A percentile compares a stretch with the other conserved stretches of the same genome.
Conservation (phyloP, 768 basidiomycete genomes). For the Boletus insuetus region DNA sequence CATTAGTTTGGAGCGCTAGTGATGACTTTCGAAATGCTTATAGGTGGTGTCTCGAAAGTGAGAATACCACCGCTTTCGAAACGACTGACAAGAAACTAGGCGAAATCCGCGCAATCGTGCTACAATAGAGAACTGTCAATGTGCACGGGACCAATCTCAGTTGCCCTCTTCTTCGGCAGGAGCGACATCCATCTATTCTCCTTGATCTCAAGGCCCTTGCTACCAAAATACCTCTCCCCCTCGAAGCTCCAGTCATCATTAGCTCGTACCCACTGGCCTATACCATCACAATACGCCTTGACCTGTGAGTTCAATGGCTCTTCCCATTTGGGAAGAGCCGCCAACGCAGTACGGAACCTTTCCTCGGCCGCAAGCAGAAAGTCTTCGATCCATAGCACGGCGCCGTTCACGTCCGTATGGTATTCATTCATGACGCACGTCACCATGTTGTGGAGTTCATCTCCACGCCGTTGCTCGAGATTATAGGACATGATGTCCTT, state of each 20-base stretch:
- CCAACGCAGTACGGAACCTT: constrained; percentile 14
- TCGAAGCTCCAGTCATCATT: constrained; percentile 53
- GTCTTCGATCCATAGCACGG: constrained; percentile 13
- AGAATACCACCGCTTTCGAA: no score
- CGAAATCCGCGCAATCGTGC: no score
- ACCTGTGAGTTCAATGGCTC: constrained; percentile 41
- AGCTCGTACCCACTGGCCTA: constrained; percentile 52
- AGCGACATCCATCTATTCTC: constrained; percentile 30
- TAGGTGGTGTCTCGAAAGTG: no score
- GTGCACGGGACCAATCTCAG: constrained; percentile 15
- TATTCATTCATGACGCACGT: constrained; percentile 50
- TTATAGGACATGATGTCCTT: constrained; percentile 35
- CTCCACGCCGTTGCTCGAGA: constrained; percentile 29
- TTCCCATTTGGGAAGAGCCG: constrained; percentile 38
- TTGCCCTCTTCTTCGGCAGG: constrained; percentile 19
- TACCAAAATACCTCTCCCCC: constrained; percentile 41
- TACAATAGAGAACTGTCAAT: constrained; percentile 9
- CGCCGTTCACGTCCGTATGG: constrained; percentile 16
- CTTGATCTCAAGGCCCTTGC: constrained; percentile 32
- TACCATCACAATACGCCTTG: constrained; percentile 40
- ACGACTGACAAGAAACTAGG: no score
- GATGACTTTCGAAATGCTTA: no score
- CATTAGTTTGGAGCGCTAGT: no score
- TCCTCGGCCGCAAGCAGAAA: constrained; percentile 1
- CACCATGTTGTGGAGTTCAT: constrained; percentile 40